Base-by-base conservation (phyloP, 108 stramenopile species). In the Nitzschia sp. region DNA sequence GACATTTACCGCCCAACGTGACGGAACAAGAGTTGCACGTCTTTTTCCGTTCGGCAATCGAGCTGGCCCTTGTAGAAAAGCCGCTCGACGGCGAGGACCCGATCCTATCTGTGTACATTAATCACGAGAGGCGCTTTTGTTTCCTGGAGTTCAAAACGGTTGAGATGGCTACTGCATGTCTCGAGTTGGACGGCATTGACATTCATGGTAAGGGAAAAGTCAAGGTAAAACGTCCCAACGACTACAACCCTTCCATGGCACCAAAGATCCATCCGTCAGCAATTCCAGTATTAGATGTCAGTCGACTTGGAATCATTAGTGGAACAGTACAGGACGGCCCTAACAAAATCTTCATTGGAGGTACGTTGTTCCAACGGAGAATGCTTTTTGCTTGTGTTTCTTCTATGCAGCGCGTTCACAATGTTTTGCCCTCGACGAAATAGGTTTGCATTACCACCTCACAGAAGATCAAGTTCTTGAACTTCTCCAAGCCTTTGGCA, bases 331-430 rank as follows among this genome's bases (percentile, higher is more conserved):
- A 83, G 23, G 99, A 99, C 79, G 93, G 98, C 28, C 97, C 97
- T 45, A 93, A 98, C 80, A 99, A 98, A 82, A 85, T 99, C n/a
- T 99, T 99, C 69, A 88, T 99, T 58, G 98, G 99, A 17, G 99
- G 76, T 77, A 62, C 59, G 75, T 28, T 21, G 15, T 11, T n/a
- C n/a, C n/a, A n/a, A n/a, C n/a, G n/a, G n/a, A n/a, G n/a, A n/a
- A n/a, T n/a, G n/a, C n/a, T n/a, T n/a, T n/a, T n/a, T n/a, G n/a
- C n/a, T n/a, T n/a, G n/a, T n/a, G n/a, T n/a, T n/a, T n/a, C n/a
- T n/a, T n/a, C n/a, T 25, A 5, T 34, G 21, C 48, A 47, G 46
- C 38, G 26, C n/a, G 21, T 47, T 60, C 2, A 31, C n/a, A n/a
- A n/a, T n/a, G n/a, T n/a, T n/a, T 51, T 18, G 8, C 29, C 51